Conservation (phyloP, 441 rosid species). For the Gossypium gossypioides region DNA sequence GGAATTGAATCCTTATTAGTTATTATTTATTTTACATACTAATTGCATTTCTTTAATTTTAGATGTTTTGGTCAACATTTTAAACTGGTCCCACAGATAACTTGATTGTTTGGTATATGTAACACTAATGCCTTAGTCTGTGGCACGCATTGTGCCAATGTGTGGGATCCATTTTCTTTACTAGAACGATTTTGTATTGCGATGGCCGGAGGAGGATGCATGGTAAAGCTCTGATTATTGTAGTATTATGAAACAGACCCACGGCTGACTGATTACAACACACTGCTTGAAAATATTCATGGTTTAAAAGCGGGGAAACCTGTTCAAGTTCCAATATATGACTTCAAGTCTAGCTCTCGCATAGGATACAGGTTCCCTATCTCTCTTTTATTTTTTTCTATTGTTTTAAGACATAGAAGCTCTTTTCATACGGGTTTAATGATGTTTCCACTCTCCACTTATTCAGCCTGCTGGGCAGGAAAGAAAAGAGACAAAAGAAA, state of each 20-base stretch:
- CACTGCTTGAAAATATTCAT: slow-evolving; percentile 68
- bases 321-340: slow-evolving; percentile 81
- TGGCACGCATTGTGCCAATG: not conserved
- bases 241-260: slow-evolving; percentile 63
- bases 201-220: slow-evolving; percentile 6
- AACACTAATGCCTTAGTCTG: not conserved
- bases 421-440: slow-evolving; percentile 9
- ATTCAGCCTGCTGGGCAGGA: not conserved
- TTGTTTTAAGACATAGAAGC: slow-evolving; percentile 8
- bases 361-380: slow-evolving; percentile 63
- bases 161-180: slow-evolving; percentile 9
- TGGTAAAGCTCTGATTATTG: slow-evolving; percentile 19
- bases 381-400: slow-evolving; percentile 9
- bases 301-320: slow-evolving; percentile 79
- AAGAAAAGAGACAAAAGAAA: not conserved
- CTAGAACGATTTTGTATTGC: slow-evolving; percentile 3
- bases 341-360: slow-evolving; percentile 88
- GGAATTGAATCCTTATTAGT: not conserved
- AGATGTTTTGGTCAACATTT: not conserved
- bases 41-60: not conserved
- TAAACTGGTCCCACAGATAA: not conserved
- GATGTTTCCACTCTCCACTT: slow-evolving; percentile 6
- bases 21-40: not conserved
- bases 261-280: slow-evolving; percentile 81
- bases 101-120: not conserved